These are phyloP conservation scores for Saturnispora diversa DNA, from an alignment of 805 yeast genomes.

Conservation along the genomic window DNA sequence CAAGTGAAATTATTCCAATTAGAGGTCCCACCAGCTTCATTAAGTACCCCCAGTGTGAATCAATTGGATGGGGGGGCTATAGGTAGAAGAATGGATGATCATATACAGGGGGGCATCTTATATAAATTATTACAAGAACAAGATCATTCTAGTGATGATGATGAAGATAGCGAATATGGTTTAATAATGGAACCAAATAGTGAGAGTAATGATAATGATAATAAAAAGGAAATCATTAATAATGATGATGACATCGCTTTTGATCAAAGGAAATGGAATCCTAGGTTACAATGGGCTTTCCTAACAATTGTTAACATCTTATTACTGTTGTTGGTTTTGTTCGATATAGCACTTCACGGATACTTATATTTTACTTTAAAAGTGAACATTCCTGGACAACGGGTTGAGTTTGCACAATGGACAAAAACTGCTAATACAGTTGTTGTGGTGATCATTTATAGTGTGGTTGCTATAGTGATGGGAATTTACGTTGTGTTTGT, in stretches of 20 bases:
- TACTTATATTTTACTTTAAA: conserved; percentile 1
- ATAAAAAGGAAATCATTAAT: too few species aligned
- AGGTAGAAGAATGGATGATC: conserved; percentile 3
- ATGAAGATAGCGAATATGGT: neutral
- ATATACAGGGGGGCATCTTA: neutral
- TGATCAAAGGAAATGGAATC: too few species aligned
- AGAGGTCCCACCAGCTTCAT: neutral
- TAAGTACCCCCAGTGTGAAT: too few species aligned
- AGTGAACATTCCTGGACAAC: neutral
- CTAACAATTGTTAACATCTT: neutral
- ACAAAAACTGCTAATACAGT: neutral
- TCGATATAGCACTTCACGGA: conserved; percentile 5
- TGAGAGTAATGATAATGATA: neutral
- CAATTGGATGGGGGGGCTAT: conserved; percentile 2
- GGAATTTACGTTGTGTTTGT: conserved; percentile 1
- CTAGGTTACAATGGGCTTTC: neutral
- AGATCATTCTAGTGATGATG: neutral
- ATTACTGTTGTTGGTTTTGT: conserved; percentile 1
- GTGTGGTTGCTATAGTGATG: neutral
- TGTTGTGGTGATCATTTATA: neutral
- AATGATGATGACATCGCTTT: too few species aligned
- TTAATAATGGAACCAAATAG: too few species aligned
- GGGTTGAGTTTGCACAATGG: neutral
- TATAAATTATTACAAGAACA: conserved; percentile 1
- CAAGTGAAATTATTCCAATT: neutral